A percentile compares a stretch with the other conserved stretches of the same genome.
phyloP scores from a whole-genome alignment of 345 rosid species.

The Bruguiera sexangula region DNA sequence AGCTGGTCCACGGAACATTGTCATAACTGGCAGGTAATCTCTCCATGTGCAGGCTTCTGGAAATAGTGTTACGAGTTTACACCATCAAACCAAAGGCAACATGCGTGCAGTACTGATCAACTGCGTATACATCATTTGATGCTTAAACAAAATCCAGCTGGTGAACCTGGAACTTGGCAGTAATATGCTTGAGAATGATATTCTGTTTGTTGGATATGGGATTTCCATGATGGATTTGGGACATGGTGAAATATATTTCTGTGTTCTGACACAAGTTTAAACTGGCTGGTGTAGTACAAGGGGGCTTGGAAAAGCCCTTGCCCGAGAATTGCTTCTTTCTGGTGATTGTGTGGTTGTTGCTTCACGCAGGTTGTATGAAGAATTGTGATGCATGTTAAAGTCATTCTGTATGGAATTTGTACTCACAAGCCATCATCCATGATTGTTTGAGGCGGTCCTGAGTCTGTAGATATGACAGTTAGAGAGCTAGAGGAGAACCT shows the following conservation, averaged over 20 bases:
- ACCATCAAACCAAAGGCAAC: not conserved
- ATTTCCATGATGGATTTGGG: not conserved
- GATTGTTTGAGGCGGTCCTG: conserved; percentile 47
- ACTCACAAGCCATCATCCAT: conserved; percentile 14
- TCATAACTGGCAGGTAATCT: conserved; percentile 85
- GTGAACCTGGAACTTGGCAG: not conserved
- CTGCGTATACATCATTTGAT: not conserved
- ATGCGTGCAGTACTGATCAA: not conserved
- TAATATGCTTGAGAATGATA: not conserved
- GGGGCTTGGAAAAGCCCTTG: conserved; percentile 96
- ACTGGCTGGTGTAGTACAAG: conserved; percentile 58
- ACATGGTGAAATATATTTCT: conserved; percentile 6
- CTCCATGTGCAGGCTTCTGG: not conserved
- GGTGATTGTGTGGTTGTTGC: conserved; percentile 86
- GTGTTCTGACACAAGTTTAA: conserved; percentile 14
- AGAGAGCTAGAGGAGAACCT: conserved; percentile 81
- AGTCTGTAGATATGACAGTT: conserved; percentile 69
- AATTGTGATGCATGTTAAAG: not conserved
- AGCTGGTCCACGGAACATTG: conserved; percentile 92
- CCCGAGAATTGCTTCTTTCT: conserved; percentile 90
- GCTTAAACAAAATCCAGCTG: conserved; percentile 1
- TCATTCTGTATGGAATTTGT: not conserved
- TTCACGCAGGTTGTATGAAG: conserved; percentile 65
- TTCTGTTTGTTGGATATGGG: not conserved
- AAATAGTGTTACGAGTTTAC: conserved; percentile 2